Percentiles rank a stretch among this genome's conserved stretches.
Conservation (phyloP, 164 flowering plant species). For the Litsea cubeba region DNA sequence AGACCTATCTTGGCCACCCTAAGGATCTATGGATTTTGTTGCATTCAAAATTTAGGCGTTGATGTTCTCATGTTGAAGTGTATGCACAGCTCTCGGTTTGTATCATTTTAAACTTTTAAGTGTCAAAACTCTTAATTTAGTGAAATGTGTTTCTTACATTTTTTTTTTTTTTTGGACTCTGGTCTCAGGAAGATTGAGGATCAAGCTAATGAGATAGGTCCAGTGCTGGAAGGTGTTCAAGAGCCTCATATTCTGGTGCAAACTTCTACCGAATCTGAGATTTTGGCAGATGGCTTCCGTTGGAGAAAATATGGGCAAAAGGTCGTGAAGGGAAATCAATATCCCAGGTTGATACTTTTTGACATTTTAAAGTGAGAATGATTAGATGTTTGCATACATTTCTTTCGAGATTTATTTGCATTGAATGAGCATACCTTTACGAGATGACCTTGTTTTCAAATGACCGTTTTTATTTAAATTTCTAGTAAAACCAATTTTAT, state of each 20-base stretch:
- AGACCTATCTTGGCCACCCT: too few species aligned
- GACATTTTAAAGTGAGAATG: neutral
- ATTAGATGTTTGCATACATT: neutral
- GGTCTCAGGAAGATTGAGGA: slow-evolving; percentile 48
- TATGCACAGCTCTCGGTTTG: neutral
- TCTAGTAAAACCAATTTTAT: neutral
- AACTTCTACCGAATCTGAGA: slow-evolving; percentile 53
- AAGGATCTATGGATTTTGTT: too few species aligned
- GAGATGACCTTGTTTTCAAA: neutral
- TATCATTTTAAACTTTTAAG: too few species aligned
- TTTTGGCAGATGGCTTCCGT: slow-evolving; percentile 74
- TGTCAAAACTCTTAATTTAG: neutral
- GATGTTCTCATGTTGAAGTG: neutral
- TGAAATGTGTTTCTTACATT: neutral
- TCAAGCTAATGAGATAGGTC: slow-evolving; percentile 36
- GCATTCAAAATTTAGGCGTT: neutral
- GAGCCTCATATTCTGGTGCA: slow-evolving; percentile 45
- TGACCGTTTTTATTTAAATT: neutral
- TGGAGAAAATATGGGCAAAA: slow-evolving; percentile 99
- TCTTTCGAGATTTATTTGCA: neutral
- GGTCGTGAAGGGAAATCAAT: slow-evolving; percentile 88
- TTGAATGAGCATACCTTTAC: neutral
- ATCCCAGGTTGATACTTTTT: slow-evolving; percentile 65
- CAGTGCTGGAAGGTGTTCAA: slow-evolving; percentile 27
- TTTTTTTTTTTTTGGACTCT: neutral